A percentile compares a stretch with the other conserved stretches of the same genome.
These are phyloP conservation scores for Penicillium hordei DNA, from an alignment of 2,329 filamentous ascomycete species.

Conservation along the genomic window DNA sequence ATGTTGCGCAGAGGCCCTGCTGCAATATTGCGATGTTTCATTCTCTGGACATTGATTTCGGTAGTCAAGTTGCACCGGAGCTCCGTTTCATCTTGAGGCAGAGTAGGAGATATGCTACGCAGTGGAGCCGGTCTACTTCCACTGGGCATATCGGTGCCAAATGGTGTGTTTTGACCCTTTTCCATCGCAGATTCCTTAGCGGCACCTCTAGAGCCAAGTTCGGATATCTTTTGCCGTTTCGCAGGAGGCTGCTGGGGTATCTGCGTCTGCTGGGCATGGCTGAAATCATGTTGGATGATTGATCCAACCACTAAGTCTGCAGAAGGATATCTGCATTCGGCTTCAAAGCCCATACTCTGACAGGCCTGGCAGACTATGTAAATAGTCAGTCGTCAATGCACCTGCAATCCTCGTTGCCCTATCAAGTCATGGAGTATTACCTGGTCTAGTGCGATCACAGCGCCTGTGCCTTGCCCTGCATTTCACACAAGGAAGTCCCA, in stretches of 20 bases:
- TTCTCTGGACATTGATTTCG: conserved; percentile 4
- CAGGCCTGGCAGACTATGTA: background rate
- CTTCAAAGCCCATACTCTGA: background rate
- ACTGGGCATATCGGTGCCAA: background rate
- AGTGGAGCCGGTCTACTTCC: background rate
- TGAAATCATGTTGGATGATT: background rate
- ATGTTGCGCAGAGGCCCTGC: background rate
- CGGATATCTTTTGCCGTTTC: background rate
- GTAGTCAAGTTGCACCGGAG: conserved; percentile 2
- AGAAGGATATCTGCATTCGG: background rate
- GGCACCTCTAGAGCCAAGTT: background rate
- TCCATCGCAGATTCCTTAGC: background rate
- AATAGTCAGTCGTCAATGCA: background rate
- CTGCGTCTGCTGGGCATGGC: background rate
- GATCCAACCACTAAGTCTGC: background rate
- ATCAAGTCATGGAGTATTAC: background rate
- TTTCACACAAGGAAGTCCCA: background rate
- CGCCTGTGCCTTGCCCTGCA: background rate
- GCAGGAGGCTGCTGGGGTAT: background rate
- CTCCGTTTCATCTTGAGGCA: background rate
- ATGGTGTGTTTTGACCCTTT: background rate
- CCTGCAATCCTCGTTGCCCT: background rate
- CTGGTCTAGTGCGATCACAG: background rate
- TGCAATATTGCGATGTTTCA: background rate
- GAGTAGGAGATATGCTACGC: background rate